phyloP scores from a whole-genome alignment of 208 protist genomes.

The Giardia duodenalis region DNA sequence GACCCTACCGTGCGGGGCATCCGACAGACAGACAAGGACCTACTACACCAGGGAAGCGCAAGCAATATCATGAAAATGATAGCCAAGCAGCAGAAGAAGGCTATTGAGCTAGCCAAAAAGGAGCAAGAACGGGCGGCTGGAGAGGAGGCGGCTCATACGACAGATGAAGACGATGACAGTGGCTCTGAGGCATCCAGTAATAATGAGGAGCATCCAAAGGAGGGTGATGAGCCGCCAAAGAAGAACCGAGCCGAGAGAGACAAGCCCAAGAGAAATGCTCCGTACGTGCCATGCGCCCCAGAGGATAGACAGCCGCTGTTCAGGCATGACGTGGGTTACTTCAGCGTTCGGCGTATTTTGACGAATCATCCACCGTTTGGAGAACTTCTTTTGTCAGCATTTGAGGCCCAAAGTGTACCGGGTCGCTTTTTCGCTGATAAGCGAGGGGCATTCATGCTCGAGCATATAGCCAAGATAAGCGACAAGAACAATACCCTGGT shows the following conservation, averaged over 20 bases:
- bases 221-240: no score
- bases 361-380: background rate
- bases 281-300: background rate
- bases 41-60: background rate
- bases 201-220: no score
- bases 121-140: background rate
- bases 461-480: background rate
- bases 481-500: background rate
- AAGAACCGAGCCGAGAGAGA: no score
- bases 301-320: background rate
- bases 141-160: background rate
- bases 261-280: background rate
- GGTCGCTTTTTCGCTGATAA: background rate
- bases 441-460: background rate
- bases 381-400: background rate
- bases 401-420: background rate
- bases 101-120: background rate
- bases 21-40: background rate
- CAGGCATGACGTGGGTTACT: background rate
- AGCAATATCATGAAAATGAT: background rate
- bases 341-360: background rate
- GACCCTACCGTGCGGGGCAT: background rate
- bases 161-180: background rate
- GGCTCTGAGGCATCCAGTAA: background rate
- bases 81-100: background rate